Evolutionary conservation across 441 rosid genomes (phyloP).

Genomic region (Aleurites moluccanus): DNA sequence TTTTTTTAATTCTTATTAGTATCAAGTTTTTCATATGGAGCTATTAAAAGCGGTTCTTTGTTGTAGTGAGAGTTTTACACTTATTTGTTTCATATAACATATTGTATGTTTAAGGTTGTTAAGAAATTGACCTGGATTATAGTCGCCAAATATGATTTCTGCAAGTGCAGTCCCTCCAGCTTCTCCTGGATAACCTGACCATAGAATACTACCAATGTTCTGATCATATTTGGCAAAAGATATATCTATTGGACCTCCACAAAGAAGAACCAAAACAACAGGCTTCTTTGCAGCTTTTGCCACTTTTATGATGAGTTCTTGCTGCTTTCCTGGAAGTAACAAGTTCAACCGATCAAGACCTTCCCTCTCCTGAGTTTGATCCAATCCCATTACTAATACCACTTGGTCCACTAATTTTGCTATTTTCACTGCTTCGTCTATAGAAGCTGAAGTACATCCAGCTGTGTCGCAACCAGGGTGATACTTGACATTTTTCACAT

Average conservation of each 20-base stretch:
- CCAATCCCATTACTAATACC: constrained; percentile 79
- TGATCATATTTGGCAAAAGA: constrained; percentile 59
- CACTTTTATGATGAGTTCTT: constrained; percentile 56
- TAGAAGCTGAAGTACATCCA: constrained; percentile 50
- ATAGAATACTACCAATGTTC: constrained; percentile 55
- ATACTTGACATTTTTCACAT: constrained; percentile 46
- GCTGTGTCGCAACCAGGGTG: constrained; percentile 64
- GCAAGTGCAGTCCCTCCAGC: constrained; percentile 86
- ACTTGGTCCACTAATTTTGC: constrained; percentile 65
- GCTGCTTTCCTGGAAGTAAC: constrained; percentile 77
- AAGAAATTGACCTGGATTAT: constrained; percentile 64
- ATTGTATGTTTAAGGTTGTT: background rate
- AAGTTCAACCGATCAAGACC: constrained; percentile 62
- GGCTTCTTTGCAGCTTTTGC: constrained; percentile 66
- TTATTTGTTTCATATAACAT: too few species aligned
- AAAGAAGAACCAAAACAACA: constrained; percentile 57
- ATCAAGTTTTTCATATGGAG: background rate
- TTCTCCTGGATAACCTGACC: constrained; percentile 98
- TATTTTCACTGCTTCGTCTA: constrained; percentile 50
- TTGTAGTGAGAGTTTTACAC: too few species aligned
- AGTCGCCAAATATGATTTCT: constrained; percentile 66
- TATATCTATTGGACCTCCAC: constrained; percentile 85
- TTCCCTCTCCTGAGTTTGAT: constrained; percentile 83
- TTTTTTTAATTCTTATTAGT: too few species aligned
- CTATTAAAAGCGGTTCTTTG: too few species aligned